phyloP scores from a whole-genome alignment of 768 basidiomycete species.

The Mycena amicta region DNA sequence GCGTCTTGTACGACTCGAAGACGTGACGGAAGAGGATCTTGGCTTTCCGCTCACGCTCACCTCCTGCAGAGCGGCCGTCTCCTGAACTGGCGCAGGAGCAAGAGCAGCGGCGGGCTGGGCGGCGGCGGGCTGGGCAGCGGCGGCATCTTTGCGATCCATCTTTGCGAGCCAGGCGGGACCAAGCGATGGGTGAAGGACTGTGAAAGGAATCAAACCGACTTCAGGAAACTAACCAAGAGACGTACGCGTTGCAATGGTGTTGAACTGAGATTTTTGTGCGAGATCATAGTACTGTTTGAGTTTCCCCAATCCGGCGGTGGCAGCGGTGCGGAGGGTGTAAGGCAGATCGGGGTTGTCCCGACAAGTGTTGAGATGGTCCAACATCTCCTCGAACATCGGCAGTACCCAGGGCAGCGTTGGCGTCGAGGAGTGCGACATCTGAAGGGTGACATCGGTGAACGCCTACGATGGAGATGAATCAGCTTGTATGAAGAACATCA shows the following conservation, averaged over 20 bases:
- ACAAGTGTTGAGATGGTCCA: not conserved
- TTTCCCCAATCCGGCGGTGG: not conserved
- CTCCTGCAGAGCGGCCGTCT: not conserved
- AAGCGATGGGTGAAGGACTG: not conserved
- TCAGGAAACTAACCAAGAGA: not conserved
- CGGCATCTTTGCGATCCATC: not conserved
- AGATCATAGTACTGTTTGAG: not conserved
- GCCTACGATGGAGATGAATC: not conserved
- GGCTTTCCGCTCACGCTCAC: not conserved
- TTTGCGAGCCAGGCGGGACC: not conserved
- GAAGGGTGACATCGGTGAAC: constrained; percentile 1
- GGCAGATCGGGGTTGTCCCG: not conserved
- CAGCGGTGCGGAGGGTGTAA: not conserved
- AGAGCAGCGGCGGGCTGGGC: not conserved
- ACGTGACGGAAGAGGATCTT: not conserved
- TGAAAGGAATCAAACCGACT: not conserved
- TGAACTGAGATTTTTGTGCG: constrained; percentile 2
- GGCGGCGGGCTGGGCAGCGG: no score
- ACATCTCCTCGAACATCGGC: not conserved
- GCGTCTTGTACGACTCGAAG: not conserved
- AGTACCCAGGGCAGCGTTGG: constrained; percentile 4
- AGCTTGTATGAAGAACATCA: not conserved
- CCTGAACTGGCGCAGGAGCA: not conserved
- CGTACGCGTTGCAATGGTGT: not conserved
- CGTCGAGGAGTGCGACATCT: constrained; percentile 1